These are phyloP conservation scores for Thelonectria discophora DNA, from an alignment of 2,329 filamentous ascomycete species.

Conservation along the genomic window DNA sequence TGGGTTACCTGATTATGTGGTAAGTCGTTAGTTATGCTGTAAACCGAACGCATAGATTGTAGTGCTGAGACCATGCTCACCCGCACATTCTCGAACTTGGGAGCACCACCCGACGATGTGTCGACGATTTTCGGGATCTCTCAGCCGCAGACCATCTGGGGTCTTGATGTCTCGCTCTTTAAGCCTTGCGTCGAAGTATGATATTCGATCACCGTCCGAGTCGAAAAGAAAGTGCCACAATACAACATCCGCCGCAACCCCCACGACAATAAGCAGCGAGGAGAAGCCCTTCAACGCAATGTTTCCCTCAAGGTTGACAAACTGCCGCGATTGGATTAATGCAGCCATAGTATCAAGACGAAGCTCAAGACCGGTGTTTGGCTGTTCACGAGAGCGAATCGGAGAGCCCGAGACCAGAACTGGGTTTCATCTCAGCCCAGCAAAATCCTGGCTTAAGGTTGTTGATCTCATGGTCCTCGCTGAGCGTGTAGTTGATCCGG, in stretches of 20 bases:
- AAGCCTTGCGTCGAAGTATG: neutral
- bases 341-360: neutral
- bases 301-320: neutral
- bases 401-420: conserved; percentile 3
- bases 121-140: too few species aligned
- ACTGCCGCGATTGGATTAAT: neutral
- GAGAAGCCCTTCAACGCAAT: conserved; percentile 2
- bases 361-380: neutral
- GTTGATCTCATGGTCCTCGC: neutral
- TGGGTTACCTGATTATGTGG: too few species aligned
- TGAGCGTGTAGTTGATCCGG: neutral
- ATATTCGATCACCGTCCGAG: neutral
- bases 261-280: neutral
- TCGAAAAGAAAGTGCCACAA: conserved; percentile 1
- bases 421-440: neutral
- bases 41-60: too few species aligned
- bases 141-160: too few species aligned
- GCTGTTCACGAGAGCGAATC: neutral
- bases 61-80: too few species aligned
- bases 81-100: too few species aligned
- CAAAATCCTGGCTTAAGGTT: neutral
- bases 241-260: neutral
- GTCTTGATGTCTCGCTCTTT: too few species aligned
- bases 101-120: too few species aligned
- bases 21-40: too few species aligned